A percentile compares a stretch with the other conserved stretches of the same genome.
These are phyloP conservation scores for Dendrocalamus latiflorus DNA, from an alignment of 202 grass and related monocot species.

Conservation along the genomic window DNA sequence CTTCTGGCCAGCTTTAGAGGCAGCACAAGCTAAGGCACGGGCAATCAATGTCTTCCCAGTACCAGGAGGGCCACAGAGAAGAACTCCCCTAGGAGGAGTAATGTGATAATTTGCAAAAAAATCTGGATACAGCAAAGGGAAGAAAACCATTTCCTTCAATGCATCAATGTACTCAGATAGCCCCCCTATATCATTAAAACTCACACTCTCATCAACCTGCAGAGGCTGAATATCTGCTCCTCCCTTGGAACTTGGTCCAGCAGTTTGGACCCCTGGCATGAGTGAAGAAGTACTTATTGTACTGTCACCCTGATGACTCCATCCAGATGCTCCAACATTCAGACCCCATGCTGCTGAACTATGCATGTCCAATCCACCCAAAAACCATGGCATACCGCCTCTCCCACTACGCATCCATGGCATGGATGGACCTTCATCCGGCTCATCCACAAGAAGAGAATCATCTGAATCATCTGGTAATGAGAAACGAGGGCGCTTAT, in stretches of 20 bases:
- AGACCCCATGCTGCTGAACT: slow-evolving; percentile 78
- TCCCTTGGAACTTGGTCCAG: slow-evolving; percentile 99
- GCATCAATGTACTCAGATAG: slow-evolving; percentile 92
- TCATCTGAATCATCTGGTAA: slow-evolving; percentile 97
- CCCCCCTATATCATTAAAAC: slow-evolving; percentile 97
- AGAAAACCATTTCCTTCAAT: slow-evolving; percentile 99
- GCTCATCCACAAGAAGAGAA: slow-evolving; percentile 96
- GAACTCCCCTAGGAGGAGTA: too few species aligned
- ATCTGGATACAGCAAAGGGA: too few species aligned
- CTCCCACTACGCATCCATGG: slow-evolving; percentile 76
- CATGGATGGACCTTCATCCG: slow-evolving; percentile 65
- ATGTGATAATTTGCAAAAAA: too few species aligned
- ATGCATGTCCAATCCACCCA: slow-evolving; percentile 91
- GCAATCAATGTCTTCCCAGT: too few species aligned
- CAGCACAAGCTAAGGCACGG: too few species aligned
- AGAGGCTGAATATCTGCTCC: slow-evolving; percentile 97
- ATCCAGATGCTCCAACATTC: slow-evolving; percentile 91
- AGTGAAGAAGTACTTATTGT: slow-evolving; percentile 33
- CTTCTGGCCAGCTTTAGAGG: too few species aligned
- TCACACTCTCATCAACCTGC: slow-evolving; percentile 85
- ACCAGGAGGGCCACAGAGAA: too few species aligned
- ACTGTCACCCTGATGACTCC: slow-evolving; percentile 85
- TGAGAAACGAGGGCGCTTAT: slow-evolving; percentile 66
- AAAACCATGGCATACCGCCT: slow-evolving; percentile 65
- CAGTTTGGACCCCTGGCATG: slow-evolving; percentile 79